Percentiles rank a stretch among this genome's conserved stretches.
Evolutionary conservation across 1,139 yeast genomes (phyloP).

Genomic region (Diutina ranongensis): DNA sequence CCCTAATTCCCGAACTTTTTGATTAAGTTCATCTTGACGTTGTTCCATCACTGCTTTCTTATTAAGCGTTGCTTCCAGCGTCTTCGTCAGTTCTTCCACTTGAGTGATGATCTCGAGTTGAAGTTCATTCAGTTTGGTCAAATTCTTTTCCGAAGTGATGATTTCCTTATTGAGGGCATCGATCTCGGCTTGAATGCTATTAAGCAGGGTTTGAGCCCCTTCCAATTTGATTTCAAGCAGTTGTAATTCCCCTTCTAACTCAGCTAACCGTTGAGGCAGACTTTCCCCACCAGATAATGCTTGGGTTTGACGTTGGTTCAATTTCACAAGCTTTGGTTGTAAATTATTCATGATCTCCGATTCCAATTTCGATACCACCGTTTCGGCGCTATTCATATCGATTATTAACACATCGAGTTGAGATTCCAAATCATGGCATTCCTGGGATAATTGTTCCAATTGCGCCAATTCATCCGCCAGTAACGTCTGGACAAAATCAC

Average conservation of each 20-base stretch:
- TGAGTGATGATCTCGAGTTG: not conserved
- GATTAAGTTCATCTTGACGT: conserved; percentile 64
- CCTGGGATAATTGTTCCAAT: conserved; percentile 25
- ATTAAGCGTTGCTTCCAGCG: conserved; percentile 29
- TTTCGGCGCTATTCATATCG: conserved; percentile 9
- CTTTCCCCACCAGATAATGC: not conserved
- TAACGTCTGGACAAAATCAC: conserved; percentile 45
- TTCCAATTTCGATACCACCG: conserved; percentile 35
- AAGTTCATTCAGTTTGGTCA: not conserved
- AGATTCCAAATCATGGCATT: conserved; percentile 30
- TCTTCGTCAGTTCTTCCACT: not conserved
- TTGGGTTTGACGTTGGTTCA: conserved; percentile 12
- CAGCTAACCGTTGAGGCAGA: not conserved
- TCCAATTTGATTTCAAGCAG: not conserved
- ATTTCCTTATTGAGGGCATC: conserved; percentile 1
- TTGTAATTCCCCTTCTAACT: not conserved
- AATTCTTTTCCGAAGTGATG: not conserved
- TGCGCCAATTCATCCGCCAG: conserved; percentile 25
- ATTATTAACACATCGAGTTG: conserved; percentile 32
- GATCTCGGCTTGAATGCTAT: not conserved
- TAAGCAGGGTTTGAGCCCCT: not conserved
- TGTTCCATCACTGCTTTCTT: conserved; percentile 49
- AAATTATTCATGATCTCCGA: conserved; percentile 31
- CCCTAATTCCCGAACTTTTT: conserved; percentile 72
- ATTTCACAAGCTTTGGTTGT: conserved; percentile 49